Conservation (phyloP, 495 filamentous ascomycete species). For the Hypoxylon perforatum region DNA sequence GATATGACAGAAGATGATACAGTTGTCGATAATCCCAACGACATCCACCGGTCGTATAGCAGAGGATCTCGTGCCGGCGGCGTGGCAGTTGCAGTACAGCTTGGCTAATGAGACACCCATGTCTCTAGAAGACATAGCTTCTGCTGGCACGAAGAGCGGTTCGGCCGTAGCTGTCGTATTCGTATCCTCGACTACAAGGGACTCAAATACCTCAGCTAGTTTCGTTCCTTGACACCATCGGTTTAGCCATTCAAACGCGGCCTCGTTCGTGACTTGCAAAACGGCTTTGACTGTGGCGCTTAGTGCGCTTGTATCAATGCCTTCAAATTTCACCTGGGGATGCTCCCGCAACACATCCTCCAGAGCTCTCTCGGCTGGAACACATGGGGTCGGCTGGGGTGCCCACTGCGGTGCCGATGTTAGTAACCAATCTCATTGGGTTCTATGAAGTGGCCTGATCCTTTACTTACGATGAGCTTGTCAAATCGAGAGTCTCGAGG, state of each 20-base stretch:
- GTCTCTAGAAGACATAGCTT: slow-evolving; percentile 22
- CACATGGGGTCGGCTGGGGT: background rate
- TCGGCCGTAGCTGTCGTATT: background rate
- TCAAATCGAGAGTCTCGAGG: background rate
- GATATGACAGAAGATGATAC: slow-evolving; percentile 20
- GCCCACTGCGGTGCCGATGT: background rate
- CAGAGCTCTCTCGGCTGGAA: slow-evolving; percentile 5
- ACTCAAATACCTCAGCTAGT: slow-evolving; percentile 2
- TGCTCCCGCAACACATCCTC: slow-evolving; percentile 23
- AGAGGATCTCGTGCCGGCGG: background rate
- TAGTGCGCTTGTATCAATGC: slow-evolving; percentile 11
- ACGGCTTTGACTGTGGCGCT: slow-evolving; percentile 1
- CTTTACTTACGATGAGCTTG: background rate
- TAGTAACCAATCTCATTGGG: background rate
- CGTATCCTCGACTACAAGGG: background rate
- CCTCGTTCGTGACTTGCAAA: slow-evolving; percentile 22
- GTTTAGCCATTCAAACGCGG: slow-evolving; percentile 21
- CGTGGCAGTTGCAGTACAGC: slow-evolving; percentile 17
- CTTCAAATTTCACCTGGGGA: slow-evolving; percentile 19
- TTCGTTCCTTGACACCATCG: slow-evolving; percentile 32
- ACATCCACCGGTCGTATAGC: background rate
- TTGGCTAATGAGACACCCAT: slow-evolving; percentile 9
- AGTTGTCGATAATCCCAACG: slow-evolving; percentile 19
- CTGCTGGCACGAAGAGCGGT: slow-evolving; percentile 16
- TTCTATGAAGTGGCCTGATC: background rate